Percentiles rank a stretch among this genome's conserved stretches.
Conservation (phyloP, 202 grass and related monocot genomes). For the Zoysia matrella region DNA sequence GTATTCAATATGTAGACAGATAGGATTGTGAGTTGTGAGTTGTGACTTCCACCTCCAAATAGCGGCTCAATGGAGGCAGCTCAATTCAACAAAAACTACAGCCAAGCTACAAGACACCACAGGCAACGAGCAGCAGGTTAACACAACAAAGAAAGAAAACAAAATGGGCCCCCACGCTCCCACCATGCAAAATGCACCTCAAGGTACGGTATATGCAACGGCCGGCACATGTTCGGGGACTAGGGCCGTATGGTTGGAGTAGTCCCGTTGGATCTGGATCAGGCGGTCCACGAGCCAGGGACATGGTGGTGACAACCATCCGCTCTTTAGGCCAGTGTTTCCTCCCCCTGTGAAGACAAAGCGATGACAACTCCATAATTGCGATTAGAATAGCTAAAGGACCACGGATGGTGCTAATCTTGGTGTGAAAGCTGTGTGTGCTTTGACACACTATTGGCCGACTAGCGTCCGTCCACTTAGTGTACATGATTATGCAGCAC, state of each 20-base stretch:
- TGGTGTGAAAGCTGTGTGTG: conserved; percentile 33
- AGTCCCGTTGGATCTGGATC: conserved; percentile 3
- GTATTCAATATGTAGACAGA: not conserved
- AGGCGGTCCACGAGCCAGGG: not conserved
- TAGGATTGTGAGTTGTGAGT: not conserved
- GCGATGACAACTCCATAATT: conserved; percentile 27
- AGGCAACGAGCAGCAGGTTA: conserved; percentile 1
- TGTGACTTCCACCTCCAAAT: conserved; percentile 23
- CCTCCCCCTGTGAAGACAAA: conserved; percentile 17
- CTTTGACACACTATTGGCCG: conserved; percentile 35
- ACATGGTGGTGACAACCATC: conserved; percentile 44
- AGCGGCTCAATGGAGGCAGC: not conserved
- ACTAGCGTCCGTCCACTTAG: conserved; percentile 29
- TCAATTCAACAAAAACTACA: conserved; percentile 1
- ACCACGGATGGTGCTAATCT: conserved; percentile 13
- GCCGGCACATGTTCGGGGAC: not conserved
- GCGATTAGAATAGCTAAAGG: conserved; percentile 44
- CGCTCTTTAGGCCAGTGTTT: conserved; percentile 47
- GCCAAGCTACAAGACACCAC: not conserved
- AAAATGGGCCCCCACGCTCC: not conserved
- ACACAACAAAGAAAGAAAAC: not conserved
- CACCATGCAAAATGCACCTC: conserved; percentile 1
- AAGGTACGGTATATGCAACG: not conserved
- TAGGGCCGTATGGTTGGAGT: not conserved
- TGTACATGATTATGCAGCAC: not conserved